These are phyloP conservation scores for Aspergillaceae sp. DNA, from an alignment of 2,329 filamentous ascomycete species.

Conservation along the genomic window DNA sequence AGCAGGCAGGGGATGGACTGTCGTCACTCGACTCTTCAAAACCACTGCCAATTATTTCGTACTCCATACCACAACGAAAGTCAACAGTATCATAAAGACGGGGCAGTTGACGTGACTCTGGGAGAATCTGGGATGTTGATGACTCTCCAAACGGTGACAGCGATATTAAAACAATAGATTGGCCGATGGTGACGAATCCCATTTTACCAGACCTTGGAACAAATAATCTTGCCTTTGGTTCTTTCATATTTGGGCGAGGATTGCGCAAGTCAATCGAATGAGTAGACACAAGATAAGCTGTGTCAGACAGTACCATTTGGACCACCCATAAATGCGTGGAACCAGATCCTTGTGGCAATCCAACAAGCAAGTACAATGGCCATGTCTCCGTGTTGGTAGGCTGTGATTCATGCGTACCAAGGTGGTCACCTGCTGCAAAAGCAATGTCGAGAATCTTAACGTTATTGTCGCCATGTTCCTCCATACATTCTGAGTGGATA, in stretches of 20 bases:
- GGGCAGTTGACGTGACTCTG: slow-evolving; percentile 55
- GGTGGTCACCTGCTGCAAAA: slow-evolving; percentile 37
- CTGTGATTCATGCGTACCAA: slow-evolving; percentile 38
- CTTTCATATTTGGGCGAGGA: slow-evolving; percentile 36
- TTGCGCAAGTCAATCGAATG: slow-evolving; percentile 60
- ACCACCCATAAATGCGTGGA: slow-evolving; percentile 62
- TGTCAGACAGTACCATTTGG: slow-evolving; percentile 56
- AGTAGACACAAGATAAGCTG: slow-evolving; percentile 53
- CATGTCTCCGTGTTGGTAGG: slow-evolving; percentile 42
- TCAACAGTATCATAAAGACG: slow-evolving; percentile 82
- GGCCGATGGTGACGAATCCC: slow-evolving; percentile 72
- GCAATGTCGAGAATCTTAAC: slow-evolving; percentile 75
- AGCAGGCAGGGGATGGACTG: slow-evolving; percentile 32
- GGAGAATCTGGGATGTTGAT: slow-evolving; percentile 66
- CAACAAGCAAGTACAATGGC: slow-evolving; percentile 53
- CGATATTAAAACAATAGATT: slow-evolving; percentile 68
- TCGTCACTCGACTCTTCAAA: slow-evolving; percentile 38
- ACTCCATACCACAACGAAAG: slow-evolving; percentile 50
- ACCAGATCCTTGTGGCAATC: slow-evolving; percentile 43
- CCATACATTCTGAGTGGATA: slow-evolving; percentile 49
- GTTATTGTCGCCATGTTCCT: slow-evolving; percentile 46
- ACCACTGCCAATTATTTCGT: slow-evolving; percentile 43
- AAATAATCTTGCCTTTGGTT: slow-evolving; percentile 57
- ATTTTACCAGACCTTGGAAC: slow-evolving; percentile 71
- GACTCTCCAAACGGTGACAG: slow-evolving; percentile 59